A percentile compares a stretch with the other conserved stretches of the same genome.
phyloP scores from a whole-genome alignment of 2,329 filamentous ascomycete species.

The Fusarium penzigii region DNA sequence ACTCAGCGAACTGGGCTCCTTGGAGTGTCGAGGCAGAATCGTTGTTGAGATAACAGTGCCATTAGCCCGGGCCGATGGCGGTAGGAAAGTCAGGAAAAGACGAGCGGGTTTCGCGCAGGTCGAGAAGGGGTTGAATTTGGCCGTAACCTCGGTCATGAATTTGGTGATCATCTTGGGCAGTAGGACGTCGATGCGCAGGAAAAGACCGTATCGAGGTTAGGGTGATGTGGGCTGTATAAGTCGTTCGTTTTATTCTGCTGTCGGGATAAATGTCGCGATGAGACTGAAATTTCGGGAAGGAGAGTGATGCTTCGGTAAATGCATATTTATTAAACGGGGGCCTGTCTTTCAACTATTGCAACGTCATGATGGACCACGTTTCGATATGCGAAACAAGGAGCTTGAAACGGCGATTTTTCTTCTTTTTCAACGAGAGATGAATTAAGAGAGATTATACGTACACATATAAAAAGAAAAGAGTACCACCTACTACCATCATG shows the following conservation, averaged over 20 bases:
- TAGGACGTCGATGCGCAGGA: conserved; percentile 6
- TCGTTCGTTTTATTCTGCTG: conserved; percentile 6
- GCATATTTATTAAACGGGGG: conserved; percentile 26
- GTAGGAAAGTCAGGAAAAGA: conserved; percentile 83
- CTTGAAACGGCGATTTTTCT: background rate
- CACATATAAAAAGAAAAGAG: background rate
- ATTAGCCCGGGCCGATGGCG: conserved; percentile 71
- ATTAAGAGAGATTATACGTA: no score
- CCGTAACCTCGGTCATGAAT: conserved; percentile 81
- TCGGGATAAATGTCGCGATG: conserved; percentile 10
- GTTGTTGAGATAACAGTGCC: conserved; percentile 78
- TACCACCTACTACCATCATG: conserved; percentile 34
- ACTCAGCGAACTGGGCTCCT: conserved; percentile 66
- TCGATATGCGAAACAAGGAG: conserved; percentile 8
- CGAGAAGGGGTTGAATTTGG: conserved; percentile 92
- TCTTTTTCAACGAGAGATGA: no score
- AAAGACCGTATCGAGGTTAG: background rate
- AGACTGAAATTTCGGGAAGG: conserved; percentile 25
- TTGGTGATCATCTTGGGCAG: conserved; percentile 71
- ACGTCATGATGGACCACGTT: conserved; percentile 33
- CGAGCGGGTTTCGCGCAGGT: conserved; percentile 77
- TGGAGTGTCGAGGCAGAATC: conserved; percentile 70
- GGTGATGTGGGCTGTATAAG: background rate
- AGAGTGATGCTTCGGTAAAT: conserved; percentile 15
- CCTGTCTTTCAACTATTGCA: conserved; percentile 8